Evolutionary conservation across 495 filamentous ascomycete species (phyloP).

Genomic region (Aspergillus indologenus): DNA sequence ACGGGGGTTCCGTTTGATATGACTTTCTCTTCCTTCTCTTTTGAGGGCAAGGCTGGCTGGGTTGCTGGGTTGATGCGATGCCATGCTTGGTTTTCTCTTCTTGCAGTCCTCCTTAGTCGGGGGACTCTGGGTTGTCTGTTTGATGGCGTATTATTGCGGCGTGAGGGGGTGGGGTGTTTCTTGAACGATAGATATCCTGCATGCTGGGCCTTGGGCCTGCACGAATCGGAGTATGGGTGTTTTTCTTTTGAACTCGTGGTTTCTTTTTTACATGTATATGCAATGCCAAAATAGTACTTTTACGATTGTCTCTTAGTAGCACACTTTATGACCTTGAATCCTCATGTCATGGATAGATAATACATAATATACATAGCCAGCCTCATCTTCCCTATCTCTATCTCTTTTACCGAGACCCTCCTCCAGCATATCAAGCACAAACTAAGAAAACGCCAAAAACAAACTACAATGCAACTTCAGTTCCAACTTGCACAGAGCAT

Average conservation of each 20-base stretch:
- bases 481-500: too few species aligned
- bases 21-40: too few species aligned
- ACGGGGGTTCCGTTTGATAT: too few species aligned
- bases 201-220: background rate
- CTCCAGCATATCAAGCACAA: too few species aligned
- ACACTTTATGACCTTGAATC: too few species aligned
- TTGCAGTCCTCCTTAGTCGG: background rate
- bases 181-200: background rate
- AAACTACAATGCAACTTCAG: background rate
- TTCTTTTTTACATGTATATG: too few species aligned
- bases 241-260: too few species aligned
- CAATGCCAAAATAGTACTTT: too few species aligned
- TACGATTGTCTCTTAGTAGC: too few species aligned
- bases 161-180: background rate
- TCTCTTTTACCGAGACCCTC: too few species aligned
- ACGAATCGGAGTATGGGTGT: background rate
- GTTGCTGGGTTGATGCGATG: too few species aligned
- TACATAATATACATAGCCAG: background rate
- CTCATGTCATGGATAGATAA: background rate
- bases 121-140: background rate
- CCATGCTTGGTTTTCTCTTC: background rate
- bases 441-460: conserved; percentile 1
- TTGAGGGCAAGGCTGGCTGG: too few species aligned
- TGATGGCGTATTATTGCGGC: background rate
- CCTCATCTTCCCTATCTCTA: background rate